Conservation (phyloP, 305 asterid genomes). For the Fraxinus greggii region DNA sequence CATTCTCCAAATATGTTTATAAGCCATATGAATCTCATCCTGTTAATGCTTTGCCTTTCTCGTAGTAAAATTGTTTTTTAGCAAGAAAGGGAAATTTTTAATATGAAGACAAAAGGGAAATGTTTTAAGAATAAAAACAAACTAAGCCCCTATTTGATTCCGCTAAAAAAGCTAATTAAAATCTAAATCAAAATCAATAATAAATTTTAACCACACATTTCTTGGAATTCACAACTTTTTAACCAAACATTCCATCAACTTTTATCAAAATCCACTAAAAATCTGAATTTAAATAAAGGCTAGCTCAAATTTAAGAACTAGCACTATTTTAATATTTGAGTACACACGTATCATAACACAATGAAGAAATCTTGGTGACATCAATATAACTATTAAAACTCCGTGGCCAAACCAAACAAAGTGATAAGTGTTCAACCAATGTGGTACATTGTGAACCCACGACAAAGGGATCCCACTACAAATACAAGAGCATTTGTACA, state of each 20-base stretch:
- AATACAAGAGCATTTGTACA: not conserved
- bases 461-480: not conserved
- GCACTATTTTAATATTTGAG: not conserved
- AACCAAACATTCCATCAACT: not conserved
- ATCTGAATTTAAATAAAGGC: not conserved
- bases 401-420: not conserved
- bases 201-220: not conserved
- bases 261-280: not conserved
- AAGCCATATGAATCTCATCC: not conserved
- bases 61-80: not conserved
- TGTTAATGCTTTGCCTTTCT: not conserved
- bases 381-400: not conserved
- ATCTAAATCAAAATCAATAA: not conserved
- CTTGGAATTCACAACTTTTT: not conserved
- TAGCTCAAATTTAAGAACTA: not conserved
- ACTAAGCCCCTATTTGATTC: not conserved
- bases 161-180: not conserved
- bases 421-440: not conserved
- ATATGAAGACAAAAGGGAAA: not conserved
- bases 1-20: not conserved
- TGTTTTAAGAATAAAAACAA: not conserved
- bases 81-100: not conserved
- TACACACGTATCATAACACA: not conserved
- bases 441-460: constrained; percentile 9
- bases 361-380: not conserved